Evolutionary conservation across 2,329 filamentous ascomycete species (phyloP).

Genomic region (Trichoderma simmonsii): DNA sequence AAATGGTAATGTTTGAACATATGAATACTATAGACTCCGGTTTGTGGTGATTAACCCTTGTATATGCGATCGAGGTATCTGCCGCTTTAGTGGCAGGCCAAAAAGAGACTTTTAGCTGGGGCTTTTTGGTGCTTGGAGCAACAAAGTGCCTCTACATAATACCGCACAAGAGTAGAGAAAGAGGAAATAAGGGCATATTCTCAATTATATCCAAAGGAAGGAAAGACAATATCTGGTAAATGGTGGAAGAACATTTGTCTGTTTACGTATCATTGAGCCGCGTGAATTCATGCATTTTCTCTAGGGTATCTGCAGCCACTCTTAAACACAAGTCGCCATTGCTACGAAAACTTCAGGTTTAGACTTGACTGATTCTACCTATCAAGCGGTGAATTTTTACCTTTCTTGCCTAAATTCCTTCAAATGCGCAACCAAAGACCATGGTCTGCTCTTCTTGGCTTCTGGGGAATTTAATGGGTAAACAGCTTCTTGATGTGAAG

Average conservation of each 20-base stretch:
- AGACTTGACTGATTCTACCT: neutral
- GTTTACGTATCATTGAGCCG: neutral
- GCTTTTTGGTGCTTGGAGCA: neutral
- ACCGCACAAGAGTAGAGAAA: neutral
- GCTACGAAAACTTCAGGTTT: neutral
- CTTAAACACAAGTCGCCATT: neutral
- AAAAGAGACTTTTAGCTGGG: too few relatives aligned
- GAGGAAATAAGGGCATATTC: too few relatives aligned
- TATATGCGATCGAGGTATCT: neutral
- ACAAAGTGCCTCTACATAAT: neutral
- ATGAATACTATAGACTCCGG: neutral
- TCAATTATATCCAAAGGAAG: neutral
- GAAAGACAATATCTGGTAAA: neutral
- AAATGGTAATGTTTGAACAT: neutral
- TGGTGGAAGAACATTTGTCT: neutral
- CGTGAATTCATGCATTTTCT: neutral
- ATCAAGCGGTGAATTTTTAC: neutral
- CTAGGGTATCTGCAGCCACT: neutral
- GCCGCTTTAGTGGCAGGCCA: neutral
- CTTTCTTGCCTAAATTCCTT: neutral
- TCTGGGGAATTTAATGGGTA: neutral
- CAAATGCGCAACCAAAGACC: neutral
- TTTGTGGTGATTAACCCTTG: neutral
- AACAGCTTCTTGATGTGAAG: neutral
- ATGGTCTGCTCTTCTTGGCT: too few relatives aligned